These are phyloP conservation scores for Tricladium varicosporioides DNA, from an alignment of 2,329 filamentous ascomycete species.

Conservation along the genomic window DNA sequence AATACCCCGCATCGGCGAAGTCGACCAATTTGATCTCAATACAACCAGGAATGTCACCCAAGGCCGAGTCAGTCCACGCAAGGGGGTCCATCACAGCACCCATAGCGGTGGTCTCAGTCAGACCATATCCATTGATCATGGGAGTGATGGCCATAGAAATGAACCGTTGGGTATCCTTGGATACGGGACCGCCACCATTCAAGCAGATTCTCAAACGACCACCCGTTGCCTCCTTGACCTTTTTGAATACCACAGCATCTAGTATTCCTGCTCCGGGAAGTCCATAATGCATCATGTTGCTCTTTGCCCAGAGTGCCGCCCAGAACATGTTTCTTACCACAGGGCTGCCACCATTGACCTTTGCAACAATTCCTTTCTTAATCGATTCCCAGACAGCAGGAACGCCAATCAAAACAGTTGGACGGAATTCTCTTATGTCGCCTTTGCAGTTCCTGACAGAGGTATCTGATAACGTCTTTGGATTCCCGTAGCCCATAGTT, in stretches of 20 bases:
- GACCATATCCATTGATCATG: slow-evolving; percentile 90
- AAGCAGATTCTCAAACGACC: slow-evolving; percentile 85
- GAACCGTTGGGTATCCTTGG: slow-evolving; percentile 84
- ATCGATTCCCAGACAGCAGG: slow-evolving; percentile 97
- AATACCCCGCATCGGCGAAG: slow-evolving; percentile 85
- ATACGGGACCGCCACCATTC: slow-evolving; percentile 90
- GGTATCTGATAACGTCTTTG: slow-evolving; percentile 80
- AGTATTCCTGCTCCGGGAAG: slow-evolving; percentile 68
- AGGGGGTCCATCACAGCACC: slow-evolving; percentile 80
- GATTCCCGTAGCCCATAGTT: slow-evolving; percentile 89
- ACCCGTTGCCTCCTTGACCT: slow-evolving; percentile 87
- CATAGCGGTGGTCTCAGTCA: slow-evolving; percentile 90
- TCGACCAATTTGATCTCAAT: slow-evolving; percentile 92
- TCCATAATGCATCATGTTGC: slow-evolving; percentile 54
- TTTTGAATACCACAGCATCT: slow-evolving; percentile 84
- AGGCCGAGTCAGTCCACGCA: slow-evolving; percentile 73
- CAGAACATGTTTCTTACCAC: slow-evolving; percentile 77
- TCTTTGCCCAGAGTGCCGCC: slow-evolving; percentile 59
- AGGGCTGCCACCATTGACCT: slow-evolving; percentile 67
- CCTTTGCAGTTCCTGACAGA: slow-evolving; percentile 88
- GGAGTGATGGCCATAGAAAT: slow-evolving; percentile 89
- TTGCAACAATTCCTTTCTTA: slow-evolving; percentile 80
- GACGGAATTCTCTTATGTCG: slow-evolving; percentile 88
- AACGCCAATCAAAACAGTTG: slow-evolving; percentile 89
- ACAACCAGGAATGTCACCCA: slow-evolving; percentile 75